Conservation (phyloP, 768 basidiomycete genomes). For the Hygrocybe punicea region DNA sequence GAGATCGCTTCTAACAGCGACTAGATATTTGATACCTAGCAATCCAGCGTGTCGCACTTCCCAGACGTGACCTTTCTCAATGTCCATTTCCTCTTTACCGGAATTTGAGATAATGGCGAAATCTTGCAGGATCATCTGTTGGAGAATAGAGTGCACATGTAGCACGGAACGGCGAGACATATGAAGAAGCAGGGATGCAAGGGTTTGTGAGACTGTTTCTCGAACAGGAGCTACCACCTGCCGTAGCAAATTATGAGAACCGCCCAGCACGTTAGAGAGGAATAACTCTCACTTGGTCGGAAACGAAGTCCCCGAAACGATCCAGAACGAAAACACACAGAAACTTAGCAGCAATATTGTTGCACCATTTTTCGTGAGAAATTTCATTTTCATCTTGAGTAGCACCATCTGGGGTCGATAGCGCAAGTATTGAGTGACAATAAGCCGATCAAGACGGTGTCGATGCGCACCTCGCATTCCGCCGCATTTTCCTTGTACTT, state of each 20-base stretch:
- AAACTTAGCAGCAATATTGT: slow-evolving; percentile 78
- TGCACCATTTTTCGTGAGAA: slow-evolving; percentile 84
- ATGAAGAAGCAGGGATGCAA: slow-evolving; percentile 83
- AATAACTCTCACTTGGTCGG: slow-evolving; percentile 63
- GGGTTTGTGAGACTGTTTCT: slow-evolving; percentile 91
- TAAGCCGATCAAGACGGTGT: background rate
- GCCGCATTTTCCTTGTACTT: slow-evolving; percentile 74
- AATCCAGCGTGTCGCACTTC: slow-evolving; percentile 97
- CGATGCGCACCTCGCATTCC: slow-evolving; percentile 67
- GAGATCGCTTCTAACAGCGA: slow-evolving; percentile 86
- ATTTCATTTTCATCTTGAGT: slow-evolving; percentile 56
- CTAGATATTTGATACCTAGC: slow-evolving; percentile 95
- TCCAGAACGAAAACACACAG: slow-evolving; percentile 90
- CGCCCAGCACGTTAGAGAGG: background rate
- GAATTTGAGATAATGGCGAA: slow-evolving; percentile 48
- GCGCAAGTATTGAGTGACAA: slow-evolving; percentile 1
- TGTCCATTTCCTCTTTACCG: slow-evolving; percentile 29
- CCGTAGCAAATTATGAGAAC: background rate
- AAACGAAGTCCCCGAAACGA: slow-evolving; percentile 97
- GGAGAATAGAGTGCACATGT: slow-evolving; percentile 77
- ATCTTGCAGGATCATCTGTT: slow-evolving; percentile 93
- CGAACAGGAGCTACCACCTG: slow-evolving; percentile 92
- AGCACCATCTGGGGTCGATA: slow-evolving; percentile 42
- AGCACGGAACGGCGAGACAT: slow-evolving; percentile 79
- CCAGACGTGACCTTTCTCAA: slow-evolving; percentile 73